phyloP scores from a whole-genome alignment of 2,329 filamentous ascomycete species.

The Neofusicoccum laricinum region DNA sequence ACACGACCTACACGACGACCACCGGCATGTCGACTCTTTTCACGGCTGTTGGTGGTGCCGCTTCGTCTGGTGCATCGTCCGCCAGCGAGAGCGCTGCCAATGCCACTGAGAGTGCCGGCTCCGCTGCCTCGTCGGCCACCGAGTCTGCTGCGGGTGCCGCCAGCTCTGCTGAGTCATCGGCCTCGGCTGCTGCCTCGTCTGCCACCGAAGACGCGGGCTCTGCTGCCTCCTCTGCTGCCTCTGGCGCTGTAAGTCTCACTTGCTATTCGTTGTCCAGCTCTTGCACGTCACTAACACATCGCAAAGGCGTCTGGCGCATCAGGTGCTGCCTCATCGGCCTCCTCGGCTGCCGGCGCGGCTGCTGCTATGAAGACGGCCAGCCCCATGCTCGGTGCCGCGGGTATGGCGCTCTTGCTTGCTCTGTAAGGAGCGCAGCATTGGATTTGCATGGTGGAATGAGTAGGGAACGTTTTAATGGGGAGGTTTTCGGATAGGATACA shows the following conservation, averaged over 20 bases:
- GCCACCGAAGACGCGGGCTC: neutral
- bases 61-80: constrained; percentile 19
- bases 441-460: neutral
- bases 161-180: neutral
- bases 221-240: constrained; percentile 17
- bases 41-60: constrained; percentile 5
- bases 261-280: neutral
- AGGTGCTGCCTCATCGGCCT: constrained; percentile 17
- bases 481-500: neutral
- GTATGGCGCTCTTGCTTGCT: constrained; percentile 35
- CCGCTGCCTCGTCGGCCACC: constrained; percentile 16
- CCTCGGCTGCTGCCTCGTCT: constrained; percentile 11
- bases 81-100: neutral
- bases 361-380: constrained; percentile 35
- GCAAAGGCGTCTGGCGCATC: constrained; percentile 19
- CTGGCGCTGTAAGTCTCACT: constrained; percentile 10
- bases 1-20: constrained; percentile 24
- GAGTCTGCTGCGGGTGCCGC: neutral
- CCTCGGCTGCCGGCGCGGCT: constrained; percentile 20
- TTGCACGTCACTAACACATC: neutral
- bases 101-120: constrained; percentile 10
- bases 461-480: neutral
- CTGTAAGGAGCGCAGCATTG: constrained; percentile 27
- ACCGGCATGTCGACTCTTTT: constrained; percentile 20
- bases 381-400: constrained; percentile 35